phyloP scores from a whole-genome alignment of 352 stramenopile species.

The Pilasporangium apinafurcum region DNA sequence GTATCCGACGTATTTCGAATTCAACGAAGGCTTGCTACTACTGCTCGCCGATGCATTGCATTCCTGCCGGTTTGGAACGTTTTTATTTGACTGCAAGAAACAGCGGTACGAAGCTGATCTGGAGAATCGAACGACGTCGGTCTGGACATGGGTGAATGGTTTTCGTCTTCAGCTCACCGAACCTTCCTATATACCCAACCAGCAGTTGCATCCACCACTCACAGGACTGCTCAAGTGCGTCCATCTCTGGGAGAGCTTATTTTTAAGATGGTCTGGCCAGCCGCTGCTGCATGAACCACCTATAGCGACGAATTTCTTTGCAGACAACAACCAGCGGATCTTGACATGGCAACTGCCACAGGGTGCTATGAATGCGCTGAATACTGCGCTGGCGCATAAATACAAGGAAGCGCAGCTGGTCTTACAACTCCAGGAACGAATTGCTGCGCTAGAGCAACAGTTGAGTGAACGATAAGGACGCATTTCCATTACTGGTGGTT shows the following conservation, averaged over 20 bases:
- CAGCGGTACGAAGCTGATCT: slow-evolving; percentile 51
- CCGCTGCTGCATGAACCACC: slow-evolving; percentile 38
- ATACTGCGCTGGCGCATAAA: slow-evolving; percentile 25
- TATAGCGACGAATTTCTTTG: slow-evolving; percentile 36
- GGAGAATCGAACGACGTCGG: slow-evolving; percentile 53
- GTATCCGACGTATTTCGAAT: slow-evolving; percentile 97
- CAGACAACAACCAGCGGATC: slow-evolving; percentile 44
- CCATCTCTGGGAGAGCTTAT: slow-evolving; percentile 61
- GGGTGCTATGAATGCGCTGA: slow-evolving; percentile 39
- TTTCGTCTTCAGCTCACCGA: slow-evolving; percentile 60
- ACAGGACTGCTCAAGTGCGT: slow-evolving; percentile 60
- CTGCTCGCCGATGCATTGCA: slow-evolving; percentile 94
- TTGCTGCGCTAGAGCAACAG: slow-evolving; percentile 25
- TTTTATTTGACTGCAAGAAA: slow-evolving; percentile 95
- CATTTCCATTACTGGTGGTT: too few species aligned
- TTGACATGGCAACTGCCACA: slow-evolving; percentile 67
- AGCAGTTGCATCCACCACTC: slow-evolving; percentile 47
- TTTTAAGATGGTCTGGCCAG: slow-evolving; percentile 71
- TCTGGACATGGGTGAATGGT: slow-evolving; percentile 83
- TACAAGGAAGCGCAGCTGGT: slow-evolving; percentile 37
- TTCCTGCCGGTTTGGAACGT: slow-evolving; percentile 96
- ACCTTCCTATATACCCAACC: slow-evolving; percentile 36
- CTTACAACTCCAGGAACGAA: slow-evolving; percentile 27
- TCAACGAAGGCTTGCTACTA: slow-evolving; percentile 92
- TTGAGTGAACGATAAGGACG: neutral